phyloP scores from a whole-genome alignment of 2,329 filamentous ascomycete species.

The Davidsoniella eucalypti region DNA sequence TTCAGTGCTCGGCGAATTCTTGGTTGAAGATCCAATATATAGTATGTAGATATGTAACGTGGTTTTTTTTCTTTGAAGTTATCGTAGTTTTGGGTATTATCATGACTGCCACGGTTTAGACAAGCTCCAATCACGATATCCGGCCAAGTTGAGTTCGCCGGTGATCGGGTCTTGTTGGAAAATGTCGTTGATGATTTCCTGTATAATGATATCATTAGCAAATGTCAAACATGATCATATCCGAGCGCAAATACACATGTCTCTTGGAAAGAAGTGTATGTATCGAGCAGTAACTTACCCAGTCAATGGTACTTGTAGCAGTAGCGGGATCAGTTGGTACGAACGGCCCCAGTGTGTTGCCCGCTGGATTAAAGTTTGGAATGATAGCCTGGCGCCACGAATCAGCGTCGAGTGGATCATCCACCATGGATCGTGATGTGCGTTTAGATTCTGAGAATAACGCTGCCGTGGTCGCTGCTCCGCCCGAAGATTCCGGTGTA shows the following conservation, averaged over 20 bases:
- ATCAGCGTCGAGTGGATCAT: too few species aligned
- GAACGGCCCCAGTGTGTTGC: too few species aligned
- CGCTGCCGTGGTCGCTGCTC: not conserved
- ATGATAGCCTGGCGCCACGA: too few species aligned
- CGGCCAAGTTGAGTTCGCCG: constrained; percentile 23
- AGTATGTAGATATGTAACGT: constrained; percentile 5
- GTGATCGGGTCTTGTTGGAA: constrained; percentile 25
- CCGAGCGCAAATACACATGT: not conserved
- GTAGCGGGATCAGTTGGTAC: too few species aligned
- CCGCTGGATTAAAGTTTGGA: too few species aligned
- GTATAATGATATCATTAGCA: not conserved
- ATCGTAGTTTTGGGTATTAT: too few species aligned
- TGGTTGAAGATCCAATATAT: constrained; percentile 1
- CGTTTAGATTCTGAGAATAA: too few species aligned
- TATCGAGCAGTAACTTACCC: not conserved
- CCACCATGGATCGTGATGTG: too few species aligned
- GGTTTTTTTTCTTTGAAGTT: too few species aligned
- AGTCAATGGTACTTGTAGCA: not conserved
- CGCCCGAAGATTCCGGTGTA: not conserved
- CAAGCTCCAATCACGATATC: constrained; percentile 23
- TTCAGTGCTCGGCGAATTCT: too few species aligned
- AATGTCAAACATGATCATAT: not conserved
- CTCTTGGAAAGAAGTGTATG: not conserved
- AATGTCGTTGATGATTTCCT: constrained; percentile 23
- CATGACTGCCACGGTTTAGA: constrained; percentile 18